These are phyloP conservation scores for Gossypium davidsonii DNA, from an alignment of 441 rosid species.

Conservation along the genomic window DNA sequence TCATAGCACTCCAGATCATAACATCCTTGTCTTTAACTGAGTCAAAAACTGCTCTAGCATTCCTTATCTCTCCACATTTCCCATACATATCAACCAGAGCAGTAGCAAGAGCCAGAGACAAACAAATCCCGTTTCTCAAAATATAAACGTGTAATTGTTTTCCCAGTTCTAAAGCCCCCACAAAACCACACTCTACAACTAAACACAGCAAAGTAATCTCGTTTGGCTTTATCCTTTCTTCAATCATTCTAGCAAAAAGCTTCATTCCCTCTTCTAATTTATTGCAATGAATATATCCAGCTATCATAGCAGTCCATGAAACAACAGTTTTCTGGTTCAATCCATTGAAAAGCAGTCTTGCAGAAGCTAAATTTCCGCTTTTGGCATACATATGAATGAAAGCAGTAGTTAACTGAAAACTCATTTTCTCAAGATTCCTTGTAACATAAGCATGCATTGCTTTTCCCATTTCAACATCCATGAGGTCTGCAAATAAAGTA, in stretches of 20 bases:
- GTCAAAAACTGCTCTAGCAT: conserved; percentile 34
- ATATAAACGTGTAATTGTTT: conserved; percentile 34
- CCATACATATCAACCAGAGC: conserved; percentile 50
- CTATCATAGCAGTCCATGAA: conserved; percentile 43
- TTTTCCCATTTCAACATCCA: conserved; percentile 22
- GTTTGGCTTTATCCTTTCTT: conserved; percentile 28
- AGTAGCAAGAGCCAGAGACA: conserved; percentile 23
- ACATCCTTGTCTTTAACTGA: conserved; percentile 27
- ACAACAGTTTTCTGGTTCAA: conserved; percentile 28
- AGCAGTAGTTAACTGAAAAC: conserved; percentile 25
- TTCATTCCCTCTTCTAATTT: conserved; percentile 24
- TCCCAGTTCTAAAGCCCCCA: conserved; percentile 26
- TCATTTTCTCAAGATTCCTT: conserved; percentile 35
- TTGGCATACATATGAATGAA: conserved; percentile 49
- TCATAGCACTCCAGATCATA: conserved; percentile 32
- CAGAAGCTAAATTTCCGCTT: conserved; percentile 30
- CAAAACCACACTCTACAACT: conserved; percentile 33
- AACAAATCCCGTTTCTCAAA: conserved; percentile 20
- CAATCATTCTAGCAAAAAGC: conserved; percentile 32
- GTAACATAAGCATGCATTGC: conserved; percentile 34
- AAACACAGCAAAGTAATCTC: conserved; percentile 36
- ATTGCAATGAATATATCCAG: conserved; percentile 35
- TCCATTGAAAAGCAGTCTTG: conserved; percentile 27
- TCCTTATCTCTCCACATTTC: conserved; percentile 27
- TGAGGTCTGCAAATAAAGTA: conserved; percentile 25